Conservation (phyloP, 805 yeast species). For the Soucietia sequanensis region DNA sequence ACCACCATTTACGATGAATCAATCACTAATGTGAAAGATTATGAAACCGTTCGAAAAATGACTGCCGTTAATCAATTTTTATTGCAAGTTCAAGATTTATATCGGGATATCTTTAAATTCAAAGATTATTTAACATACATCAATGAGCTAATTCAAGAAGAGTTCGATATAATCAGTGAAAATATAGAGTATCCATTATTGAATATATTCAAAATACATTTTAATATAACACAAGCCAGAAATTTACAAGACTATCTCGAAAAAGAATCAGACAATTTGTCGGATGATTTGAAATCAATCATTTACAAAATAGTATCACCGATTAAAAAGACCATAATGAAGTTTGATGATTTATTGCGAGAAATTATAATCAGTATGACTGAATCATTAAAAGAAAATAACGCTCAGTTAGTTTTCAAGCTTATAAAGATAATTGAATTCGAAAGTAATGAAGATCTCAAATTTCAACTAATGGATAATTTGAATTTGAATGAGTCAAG, state of each 20-base stretch:
- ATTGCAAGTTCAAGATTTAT: conserved; percentile 63
- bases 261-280: conserved; percentile 43
- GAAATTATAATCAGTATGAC: conserved; percentile 68
- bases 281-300: conserved; percentile 68
- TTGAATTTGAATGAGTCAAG: conserved; percentile 20
- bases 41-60: conserved; percentile 65
- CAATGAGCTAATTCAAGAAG: conserved; percentile 50
- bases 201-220: conserved; percentile 66
- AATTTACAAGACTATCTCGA: conserved; percentile 77
- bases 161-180: conserved; percentile 30
- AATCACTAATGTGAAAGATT: conserved; percentile 58
- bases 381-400: conserved; percentile 70
- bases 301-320: conserved; percentile 56
- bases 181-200: conserved; percentile 46
- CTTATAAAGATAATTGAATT: conserved; percentile 73
- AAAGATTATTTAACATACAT: conserved; percentile 50
- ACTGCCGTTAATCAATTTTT: conserved; percentile 71
- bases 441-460: conserved; percentile 78
- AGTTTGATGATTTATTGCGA: conserved; percentile 63
- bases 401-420: conserved; percentile 65
- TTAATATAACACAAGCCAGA: conserved; percentile 62
- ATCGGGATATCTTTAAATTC: conserved; percentile 59
- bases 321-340: conserved; percentile 45
- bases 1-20: conserved; percentile 58
- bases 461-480: conserved; percentile 33